Base-by-base conservation (phyloP, 768 basidiomycete species). In the Aureoboletus auriporus region DNA sequence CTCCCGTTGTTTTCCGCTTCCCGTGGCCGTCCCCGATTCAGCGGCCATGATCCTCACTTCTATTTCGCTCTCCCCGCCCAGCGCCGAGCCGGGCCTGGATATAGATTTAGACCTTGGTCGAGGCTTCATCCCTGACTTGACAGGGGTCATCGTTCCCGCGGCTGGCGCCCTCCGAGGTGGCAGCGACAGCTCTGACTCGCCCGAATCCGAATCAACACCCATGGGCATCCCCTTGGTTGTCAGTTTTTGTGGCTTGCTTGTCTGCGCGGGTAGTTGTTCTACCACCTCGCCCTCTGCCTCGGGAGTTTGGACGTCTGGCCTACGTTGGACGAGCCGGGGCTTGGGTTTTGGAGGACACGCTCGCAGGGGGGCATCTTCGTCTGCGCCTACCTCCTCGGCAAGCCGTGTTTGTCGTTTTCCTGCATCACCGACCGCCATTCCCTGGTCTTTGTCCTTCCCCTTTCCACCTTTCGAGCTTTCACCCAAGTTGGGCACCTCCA, bases 111-210 rank as follows among this genome's bases (percentile, higher is more conserved):
- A 53, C 16, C 40, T 57, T 6, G 56, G 51, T 35, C 56, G 57
- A 28, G 56, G 59, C 27, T 55, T 66, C 64, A 66, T 66, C 8
- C 57, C 57, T 2, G 59, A 59, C 34, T 55, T 63, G 44, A 66
- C 44, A 10, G 64, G 61, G 0, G 64, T 66, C 16, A 5, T 41
- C 5, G 49, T 44, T 8, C 23, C 46, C 8, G 29, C 12, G 11
- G 20, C 46, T 28, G 31, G 10, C 0, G 29, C 6, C 39, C 41
- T 55, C n/a, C 58, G 51, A n/a, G 54, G 52, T 0, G 60, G 53
- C 8, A 49, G 30, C 5, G 58, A 51, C 5, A 14, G 43, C 17
- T 55, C 52, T 3, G 51, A 53, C 10, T 31, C 28, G 8, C 35
- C 46, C 4, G 9, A 17, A 13, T 50, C 52, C 0, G 30, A 30